Evolutionary conservation across 2,329 filamentous ascomycete genomes (phyloP).

Genomic region (Aspergillus ibericus): DNA sequence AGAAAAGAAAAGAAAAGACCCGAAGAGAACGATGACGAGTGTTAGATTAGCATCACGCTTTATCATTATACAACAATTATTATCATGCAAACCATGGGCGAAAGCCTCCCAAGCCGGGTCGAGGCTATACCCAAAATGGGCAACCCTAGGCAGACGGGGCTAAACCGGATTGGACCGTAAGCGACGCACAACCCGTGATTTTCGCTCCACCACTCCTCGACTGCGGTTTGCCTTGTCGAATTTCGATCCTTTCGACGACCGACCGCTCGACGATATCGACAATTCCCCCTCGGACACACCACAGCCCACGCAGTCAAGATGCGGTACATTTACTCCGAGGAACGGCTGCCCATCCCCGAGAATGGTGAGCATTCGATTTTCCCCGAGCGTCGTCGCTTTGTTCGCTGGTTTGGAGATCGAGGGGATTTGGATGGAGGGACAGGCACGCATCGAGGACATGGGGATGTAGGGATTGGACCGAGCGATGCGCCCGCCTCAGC

Average conservation of each 20-base stretch:
- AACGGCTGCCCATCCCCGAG: constrained; percentile 92
- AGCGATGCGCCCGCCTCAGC: constrained; percentile 5
- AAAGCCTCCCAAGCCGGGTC: background rate
- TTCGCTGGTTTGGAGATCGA: constrained; percentile 17
- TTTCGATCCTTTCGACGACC: constrained; percentile 42
- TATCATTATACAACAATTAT: background rate
- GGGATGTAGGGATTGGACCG: background rate
- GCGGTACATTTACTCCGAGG: constrained; percentile 99
- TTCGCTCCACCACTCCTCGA: constrained; percentile 41
- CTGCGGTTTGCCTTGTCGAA: constrained; percentile 30
- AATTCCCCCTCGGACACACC: constrained; percentile 43
- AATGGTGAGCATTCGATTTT: constrained; percentile 70
- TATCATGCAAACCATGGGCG: background rate
- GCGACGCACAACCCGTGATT: constrained; percentile 49
- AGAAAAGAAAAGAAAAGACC: no score
- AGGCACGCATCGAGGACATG: constrained; percentile 4
- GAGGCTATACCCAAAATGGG: constrained; percentile 1
- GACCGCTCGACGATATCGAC: constrained; percentile 41
- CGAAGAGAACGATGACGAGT: no score
- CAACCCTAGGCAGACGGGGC: constrained; percentile 35
- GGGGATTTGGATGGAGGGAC: constrained; percentile 4
- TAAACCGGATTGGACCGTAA: constrained; percentile 41
- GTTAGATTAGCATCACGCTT: no score
- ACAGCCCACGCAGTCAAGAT: constrained; percentile 68
- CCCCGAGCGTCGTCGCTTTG: constrained; percentile 29